These are phyloP conservation scores for Punctularia strigosozonata DNA, from an alignment of 768 basidiomycete species.

Conservation along the genomic window DNA sequence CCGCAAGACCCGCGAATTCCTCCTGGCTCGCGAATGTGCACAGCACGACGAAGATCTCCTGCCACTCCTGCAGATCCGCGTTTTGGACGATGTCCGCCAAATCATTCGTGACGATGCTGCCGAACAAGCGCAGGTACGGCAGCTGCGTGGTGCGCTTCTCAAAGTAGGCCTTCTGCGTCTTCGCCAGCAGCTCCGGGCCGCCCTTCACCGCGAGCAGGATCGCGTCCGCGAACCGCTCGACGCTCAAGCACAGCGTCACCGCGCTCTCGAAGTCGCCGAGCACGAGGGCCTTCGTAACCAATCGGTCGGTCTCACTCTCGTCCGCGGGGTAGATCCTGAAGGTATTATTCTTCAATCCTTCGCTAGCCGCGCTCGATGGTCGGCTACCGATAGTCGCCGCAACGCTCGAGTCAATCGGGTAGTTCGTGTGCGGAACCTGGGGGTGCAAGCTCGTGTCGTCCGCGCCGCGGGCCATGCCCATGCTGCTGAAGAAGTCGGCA, in stretches of 20 bases:
- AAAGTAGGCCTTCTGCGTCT: slow-evolving; percentile 91
- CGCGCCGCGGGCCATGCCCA: slow-evolving; percentile 39
- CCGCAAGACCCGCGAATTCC: slow-evolving; percentile 80
- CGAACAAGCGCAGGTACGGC: slow-evolving; percentile 89
- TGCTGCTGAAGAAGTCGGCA: slow-evolving; percentile 84
- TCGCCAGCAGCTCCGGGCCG: slow-evolving; percentile 73
- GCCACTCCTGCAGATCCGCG: slow-evolving; percentile 90
- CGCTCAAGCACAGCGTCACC: slow-evolving; percentile 81
- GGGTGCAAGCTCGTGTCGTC: slow-evolving; percentile 30
- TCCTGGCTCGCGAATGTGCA: slow-evolving; percentile 85
- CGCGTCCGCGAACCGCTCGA: slow-evolving; percentile 88
- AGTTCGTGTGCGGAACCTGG: slow-evolving; percentile 67
- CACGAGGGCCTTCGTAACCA: slow-evolving; percentile 88
- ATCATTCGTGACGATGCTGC: slow-evolving; percentile 88
- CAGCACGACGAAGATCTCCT: slow-evolving; percentile 90
- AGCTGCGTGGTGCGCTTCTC: slow-evolving; percentile 61
- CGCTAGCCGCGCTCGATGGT: slow-evolving; percentile 70
- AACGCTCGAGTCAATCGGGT: slow-evolving; percentile 77
- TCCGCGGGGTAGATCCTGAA: slow-evolving; percentile 87
- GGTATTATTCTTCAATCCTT: slow-evolving; percentile 61
- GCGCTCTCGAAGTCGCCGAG: slow-evolving; percentile 93
- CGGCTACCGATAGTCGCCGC: slow-evolving; percentile 93
- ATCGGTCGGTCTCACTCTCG: slow-evolving; percentile 76
- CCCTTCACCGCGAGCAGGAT: slow-evolving; percentile 89
- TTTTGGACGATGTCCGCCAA: slow-evolving; percentile 92